Evolutionary conservation across 2,329 filamentous ascomycete genomes (phyloP).

Genomic region (Trichoderma simmonsii): DNA sequence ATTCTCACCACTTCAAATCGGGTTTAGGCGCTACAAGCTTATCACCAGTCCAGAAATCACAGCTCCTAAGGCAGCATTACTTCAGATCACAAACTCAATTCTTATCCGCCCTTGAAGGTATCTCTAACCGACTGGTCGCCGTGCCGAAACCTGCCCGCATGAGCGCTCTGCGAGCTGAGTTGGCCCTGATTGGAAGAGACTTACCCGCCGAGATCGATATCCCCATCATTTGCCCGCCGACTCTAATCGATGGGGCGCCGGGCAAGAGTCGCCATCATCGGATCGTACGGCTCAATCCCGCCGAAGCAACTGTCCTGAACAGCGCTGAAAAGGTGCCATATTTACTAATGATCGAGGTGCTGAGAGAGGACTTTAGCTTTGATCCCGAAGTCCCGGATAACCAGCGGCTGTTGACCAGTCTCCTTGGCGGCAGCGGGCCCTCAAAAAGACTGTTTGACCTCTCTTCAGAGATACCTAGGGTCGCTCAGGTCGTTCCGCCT

Average conservation of each 20-base stretch:
- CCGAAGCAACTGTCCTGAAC: slow-evolving; percentile 80
- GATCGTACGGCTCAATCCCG: slow-evolving; percentile 78
- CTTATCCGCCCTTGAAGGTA: slow-evolving; percentile 74
- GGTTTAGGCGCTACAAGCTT: slow-evolving; percentile 59
- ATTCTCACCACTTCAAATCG: slow-evolving; percentile 60
- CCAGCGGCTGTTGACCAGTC: slow-evolving; percentile 56
- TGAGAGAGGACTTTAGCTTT: slow-evolving; percentile 80
- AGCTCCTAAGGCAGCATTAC: slow-evolving; percentile 74
- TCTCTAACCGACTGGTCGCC: slow-evolving; percentile 78
- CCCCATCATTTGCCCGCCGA: slow-evolving; percentile 75
- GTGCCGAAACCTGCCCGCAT: slow-evolving; percentile 79
- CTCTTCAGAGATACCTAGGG: slow-evolving; percentile 61
- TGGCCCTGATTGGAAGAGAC: slow-evolving; percentile 77
- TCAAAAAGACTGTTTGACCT: slow-evolving; percentile 65
- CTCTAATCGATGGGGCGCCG: slow-evolving; percentile 68
- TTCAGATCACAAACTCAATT: slow-evolving; percentile 81
- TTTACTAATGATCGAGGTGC: slow-evolving; percentile 77
- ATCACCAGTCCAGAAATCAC: slow-evolving; percentile 64
- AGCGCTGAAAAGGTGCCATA: slow-evolving; percentile 86
- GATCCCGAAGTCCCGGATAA: slow-evolving; percentile 73
- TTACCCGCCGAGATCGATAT: slow-evolving; percentile 81
- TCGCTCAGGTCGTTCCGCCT: slow-evolving; percentile 39
- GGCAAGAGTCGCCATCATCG: slow-evolving; percentile 75
- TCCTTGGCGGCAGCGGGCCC: slow-evolving; percentile 56
- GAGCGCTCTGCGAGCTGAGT: slow-evolving; percentile 75